Evolutionary conservation across 768 basidiomycete species (phyloP).

Genomic region (Naematelia aurantialba): DNA sequence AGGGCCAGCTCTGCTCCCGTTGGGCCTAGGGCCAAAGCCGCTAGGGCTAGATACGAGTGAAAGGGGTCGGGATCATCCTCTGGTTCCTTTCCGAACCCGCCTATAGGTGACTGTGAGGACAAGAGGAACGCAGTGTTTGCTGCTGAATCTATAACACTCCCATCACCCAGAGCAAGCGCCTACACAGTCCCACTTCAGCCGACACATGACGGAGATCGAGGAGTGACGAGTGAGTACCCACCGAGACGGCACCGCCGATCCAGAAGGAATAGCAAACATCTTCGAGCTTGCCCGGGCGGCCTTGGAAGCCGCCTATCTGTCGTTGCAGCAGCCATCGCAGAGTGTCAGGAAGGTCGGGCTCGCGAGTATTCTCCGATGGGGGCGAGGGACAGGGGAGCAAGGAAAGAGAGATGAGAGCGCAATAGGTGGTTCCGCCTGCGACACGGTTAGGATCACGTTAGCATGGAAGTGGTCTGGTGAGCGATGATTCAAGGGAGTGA

Average conservation of each 20-base stretch:
- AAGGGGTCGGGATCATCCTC: constrained; percentile 87
- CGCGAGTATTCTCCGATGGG: constrained; percentile 29
- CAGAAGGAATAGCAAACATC: constrained; percentile 98
- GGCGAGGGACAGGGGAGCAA: constrained; percentile 51
- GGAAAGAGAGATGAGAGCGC: constrained; percentile 72
- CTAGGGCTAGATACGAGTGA: constrained; percentile 87
- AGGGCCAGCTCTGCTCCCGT: constrained; percentile 49
- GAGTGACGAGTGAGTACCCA: no score
- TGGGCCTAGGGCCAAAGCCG: constrained; percentile 68
- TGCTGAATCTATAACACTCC: constrained; percentile 58
- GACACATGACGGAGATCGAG: constrained; percentile 4
- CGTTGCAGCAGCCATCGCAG: constrained; percentile 74
- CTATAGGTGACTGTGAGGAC: constrained; percentile 77
- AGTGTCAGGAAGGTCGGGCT: constrained; percentile 58
- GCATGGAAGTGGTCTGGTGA: no score
- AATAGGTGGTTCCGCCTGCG: constrained; percentile 89
- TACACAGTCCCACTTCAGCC: not conserved
- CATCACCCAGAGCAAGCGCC: constrained; percentile 65
- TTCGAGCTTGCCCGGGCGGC: constrained; percentile 77
- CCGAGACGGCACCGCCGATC: constrained; percentile 76
- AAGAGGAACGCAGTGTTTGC: constrained; percentile 65
- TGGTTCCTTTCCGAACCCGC: constrained; percentile 81
- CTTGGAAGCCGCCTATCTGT: constrained; percentile 81
- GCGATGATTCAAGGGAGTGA: no score
- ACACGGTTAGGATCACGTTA: no score